Evolutionary conservation across 1,284 basidiomycete species (phyloP).

Genomic region (Microbotryum violaceum): DNA sequence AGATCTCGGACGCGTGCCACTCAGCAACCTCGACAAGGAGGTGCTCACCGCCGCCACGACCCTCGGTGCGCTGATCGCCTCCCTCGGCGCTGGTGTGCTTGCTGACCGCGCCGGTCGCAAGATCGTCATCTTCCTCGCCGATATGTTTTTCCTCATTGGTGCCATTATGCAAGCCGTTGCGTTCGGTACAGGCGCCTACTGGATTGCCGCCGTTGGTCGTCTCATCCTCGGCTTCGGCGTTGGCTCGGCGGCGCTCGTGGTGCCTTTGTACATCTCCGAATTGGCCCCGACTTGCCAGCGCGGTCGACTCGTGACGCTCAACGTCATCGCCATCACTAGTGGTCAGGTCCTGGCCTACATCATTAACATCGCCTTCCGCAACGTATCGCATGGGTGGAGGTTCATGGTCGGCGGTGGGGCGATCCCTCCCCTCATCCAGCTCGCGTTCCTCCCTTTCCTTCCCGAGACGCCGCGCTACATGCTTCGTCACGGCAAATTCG

Average conservation of each 20-base stretch:
- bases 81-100: slow-evolving; percentile 59
- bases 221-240: slow-evolving; percentile 59
- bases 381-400: slow-evolving; percentile 60
- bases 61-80: slow-evolving; percentile 65
- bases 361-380: slow-evolving; percentile 53
- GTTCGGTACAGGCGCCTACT: slow-evolving; percentile 52
- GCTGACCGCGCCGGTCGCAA: slow-evolving; percentile 33
- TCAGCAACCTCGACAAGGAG: slow-evolving; percentile 25
- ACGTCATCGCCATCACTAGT: slow-evolving; percentile 35
- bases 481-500: slow-evolving; percentile 51
- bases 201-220: slow-evolving; percentile 63
- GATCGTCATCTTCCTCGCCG: slow-evolving; percentile 59
- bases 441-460: slow-evolving; percentile 55
- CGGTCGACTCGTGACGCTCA: slow-evolving; percentile 60
- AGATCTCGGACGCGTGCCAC: slow-evolving; percentile 17
- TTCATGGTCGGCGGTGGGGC: slow-evolving; percentile 57
- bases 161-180: slow-evolving; percentile 57
- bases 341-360: slow-evolving; percentile 40
- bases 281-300: slow-evolving; percentile 63
- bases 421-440: slow-evolving; percentile 48
- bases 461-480: slow-evolving; percentile 73
- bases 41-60: slow-evolving; percentile 62
- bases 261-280: slow-evolving; percentile 65
- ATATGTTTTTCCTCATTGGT: slow-evolving; percentile 66
- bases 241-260: slow-evolving; percentile 34